These are phyloP conservation scores for Ganoderma resinaceum DNA, from an alignment of 1,284 basidiomycete genomes.

Conservation along the genomic window DNA sequence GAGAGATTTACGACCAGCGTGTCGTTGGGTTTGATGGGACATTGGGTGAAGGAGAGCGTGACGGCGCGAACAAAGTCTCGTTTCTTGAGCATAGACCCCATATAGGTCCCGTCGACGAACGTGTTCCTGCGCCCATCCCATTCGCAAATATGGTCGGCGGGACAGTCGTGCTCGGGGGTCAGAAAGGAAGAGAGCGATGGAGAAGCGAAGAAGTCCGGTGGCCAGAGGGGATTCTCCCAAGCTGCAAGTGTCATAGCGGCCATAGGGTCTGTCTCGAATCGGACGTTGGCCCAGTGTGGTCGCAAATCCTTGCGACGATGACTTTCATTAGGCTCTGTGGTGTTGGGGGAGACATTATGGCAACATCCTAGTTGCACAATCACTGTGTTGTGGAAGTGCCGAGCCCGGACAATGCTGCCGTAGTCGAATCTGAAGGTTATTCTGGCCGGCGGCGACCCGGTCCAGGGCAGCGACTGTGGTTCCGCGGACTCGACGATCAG, in stretches of 20 bases:
- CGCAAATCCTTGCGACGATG: neutral
- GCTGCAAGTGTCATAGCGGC: neutral
- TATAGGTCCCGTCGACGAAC: neutral
- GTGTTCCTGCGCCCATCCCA: neutral
- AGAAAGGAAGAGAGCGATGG: neutral
- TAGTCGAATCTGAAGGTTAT: neutral
- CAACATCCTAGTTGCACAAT: neutral
- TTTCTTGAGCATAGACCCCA: neutral
- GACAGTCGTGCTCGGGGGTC: neutral
- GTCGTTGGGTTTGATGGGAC: neutral
- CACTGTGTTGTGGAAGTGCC: neutral
- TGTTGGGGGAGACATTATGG: neutral
- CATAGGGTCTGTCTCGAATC: neutral
- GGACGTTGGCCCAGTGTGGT: neutral
- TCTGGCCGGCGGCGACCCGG: neutral
- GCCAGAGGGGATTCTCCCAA: neutral
- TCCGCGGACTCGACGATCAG: neutral
- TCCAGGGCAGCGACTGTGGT: neutral
- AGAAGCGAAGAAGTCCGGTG: neutral
- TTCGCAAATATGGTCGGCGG: neutral
- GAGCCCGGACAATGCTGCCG: neutral
- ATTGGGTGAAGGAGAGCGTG: neutral
- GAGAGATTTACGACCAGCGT: neutral
- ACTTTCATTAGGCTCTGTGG: too few species aligned
- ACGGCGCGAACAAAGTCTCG: neutral